Evolutionary conservation across 2,329 filamentous ascomycete species (phyloP).

Genomic region (Rutstroemia sydowiana): DNA sequence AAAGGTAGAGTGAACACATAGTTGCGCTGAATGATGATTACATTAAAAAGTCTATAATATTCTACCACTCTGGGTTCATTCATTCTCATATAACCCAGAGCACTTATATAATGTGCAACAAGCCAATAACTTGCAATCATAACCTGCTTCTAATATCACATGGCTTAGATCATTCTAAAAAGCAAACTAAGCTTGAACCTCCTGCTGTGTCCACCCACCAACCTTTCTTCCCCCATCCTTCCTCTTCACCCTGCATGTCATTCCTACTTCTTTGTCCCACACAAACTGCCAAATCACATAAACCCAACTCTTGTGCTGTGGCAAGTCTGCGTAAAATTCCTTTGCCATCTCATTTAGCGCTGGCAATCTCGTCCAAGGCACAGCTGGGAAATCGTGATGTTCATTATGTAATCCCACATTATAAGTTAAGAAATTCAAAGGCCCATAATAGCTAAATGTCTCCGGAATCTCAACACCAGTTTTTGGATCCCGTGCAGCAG

Average conservation of each 20-base stretch:
- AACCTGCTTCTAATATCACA: too few relatives aligned
- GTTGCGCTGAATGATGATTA: not conserved
- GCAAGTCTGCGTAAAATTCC: constrained; percentile 88
- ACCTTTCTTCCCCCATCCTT: constrained; percentile 64
- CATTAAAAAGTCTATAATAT: not conserved
- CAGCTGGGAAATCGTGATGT: constrained; percentile 96
- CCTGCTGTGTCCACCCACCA: constrained; percentile 60
- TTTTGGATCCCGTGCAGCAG: constrained; percentile 47
- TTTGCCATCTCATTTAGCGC: constrained; percentile 69
- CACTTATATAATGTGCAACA: too few relatives aligned
- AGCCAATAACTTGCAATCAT: too few relatives aligned
- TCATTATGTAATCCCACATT: constrained; percentile 98
- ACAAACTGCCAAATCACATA: constrained; percentile 96
- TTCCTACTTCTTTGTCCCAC: constrained; percentile 77
- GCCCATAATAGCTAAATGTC: constrained; percentile 95
- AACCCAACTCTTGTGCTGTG: constrained; percentile 82
- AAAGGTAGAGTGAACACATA: not conserved
- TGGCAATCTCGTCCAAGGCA: constrained; percentile 86
- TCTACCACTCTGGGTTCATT: not conserved
- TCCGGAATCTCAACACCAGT: constrained; percentile 64
- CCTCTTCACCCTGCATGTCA: constrained; percentile 90
- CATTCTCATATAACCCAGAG: not conserved
- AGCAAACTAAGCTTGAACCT: constrained; percentile 51
- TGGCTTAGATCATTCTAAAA: too few relatives aligned
- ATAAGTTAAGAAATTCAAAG: constrained; percentile 87